Percentiles rank a stretch among this genome's conserved stretches.
These are phyloP conservation scores for Aegilops tauschii DNA, from an alignment of 176 grass and related monocot genomes.

Conservation along the genomic window DNA sequence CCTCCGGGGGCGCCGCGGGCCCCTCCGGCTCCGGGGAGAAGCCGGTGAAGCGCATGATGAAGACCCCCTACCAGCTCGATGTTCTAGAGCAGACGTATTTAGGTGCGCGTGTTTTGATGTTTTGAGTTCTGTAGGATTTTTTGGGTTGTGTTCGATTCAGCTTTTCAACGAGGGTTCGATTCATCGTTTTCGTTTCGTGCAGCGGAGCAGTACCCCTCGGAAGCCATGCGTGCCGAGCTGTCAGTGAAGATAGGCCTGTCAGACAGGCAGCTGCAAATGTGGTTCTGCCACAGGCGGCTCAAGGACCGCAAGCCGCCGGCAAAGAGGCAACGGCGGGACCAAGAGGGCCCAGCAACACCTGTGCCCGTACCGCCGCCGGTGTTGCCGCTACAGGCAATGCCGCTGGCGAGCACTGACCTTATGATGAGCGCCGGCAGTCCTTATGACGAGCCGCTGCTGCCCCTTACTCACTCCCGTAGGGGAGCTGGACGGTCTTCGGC, in stretches of 20 bases:
- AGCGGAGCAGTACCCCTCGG: constrained; percentile 88
- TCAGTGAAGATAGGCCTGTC: constrained; percentile 77
- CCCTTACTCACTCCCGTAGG: constrained; percentile 25
- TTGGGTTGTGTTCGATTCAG: constrained; percentile 1
- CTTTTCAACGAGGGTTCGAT: neutral
- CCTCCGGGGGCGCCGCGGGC: neutral
- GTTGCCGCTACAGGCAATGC: constrained; percentile 36
- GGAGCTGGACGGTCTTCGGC: constrained; percentile 50
- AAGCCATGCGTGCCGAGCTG: constrained; percentile 67
- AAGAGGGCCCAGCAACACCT: constrained; percentile 23
- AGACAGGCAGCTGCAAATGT: constrained; percentile 98
- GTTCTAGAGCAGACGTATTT: constrained; percentile 84
- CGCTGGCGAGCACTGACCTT: constrained; percentile 35
- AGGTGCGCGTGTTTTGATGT: constrained; percentile 42
- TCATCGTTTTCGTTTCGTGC: constrained; percentile 36
- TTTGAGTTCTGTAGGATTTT: neutral
- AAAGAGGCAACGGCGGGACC: constrained; percentile 58
- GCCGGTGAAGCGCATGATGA: constrained; percentile 85
- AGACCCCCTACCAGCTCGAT: constrained; percentile 94
- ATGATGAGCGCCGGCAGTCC: constrained; percentile 23
- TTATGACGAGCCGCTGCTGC: constrained; percentile 36
- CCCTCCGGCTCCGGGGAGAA: constrained; percentile 51
- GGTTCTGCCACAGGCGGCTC: constrained; percentile 95
- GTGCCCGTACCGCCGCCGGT: constrained; percentile 21
- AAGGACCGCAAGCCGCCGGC: constrained; percentile 83